Conservation (phyloP, 164 flowering plant genomes). For the Paratinospora sagittata region DNA sequence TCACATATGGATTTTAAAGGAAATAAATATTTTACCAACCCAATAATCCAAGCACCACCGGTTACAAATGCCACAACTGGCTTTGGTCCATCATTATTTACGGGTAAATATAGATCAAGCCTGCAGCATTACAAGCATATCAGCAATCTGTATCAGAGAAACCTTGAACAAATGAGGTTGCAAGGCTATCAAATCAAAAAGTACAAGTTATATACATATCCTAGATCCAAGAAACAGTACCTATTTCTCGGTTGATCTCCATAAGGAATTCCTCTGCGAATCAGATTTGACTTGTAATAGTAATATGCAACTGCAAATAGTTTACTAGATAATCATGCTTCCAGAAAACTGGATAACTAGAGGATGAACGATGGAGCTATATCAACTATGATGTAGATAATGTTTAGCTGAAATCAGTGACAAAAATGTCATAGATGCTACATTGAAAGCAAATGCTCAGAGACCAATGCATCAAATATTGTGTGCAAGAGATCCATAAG, state of each 20-base stretch:
- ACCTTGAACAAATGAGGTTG: background rate
- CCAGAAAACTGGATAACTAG: background rate
- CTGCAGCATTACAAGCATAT: conserved; percentile 35
- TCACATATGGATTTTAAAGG: background rate
- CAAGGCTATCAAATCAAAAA: conserved; percentile 2
- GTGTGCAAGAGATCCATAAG: background rate
- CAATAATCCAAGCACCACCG: conserved; percentile 99
- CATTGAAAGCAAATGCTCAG: background rate
- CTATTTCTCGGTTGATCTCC: conserved; percentile 47
- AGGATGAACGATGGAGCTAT: background rate
- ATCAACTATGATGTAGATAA: background rate
- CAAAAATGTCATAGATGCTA: background rate
- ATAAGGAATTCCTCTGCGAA: conserved; percentile 69
- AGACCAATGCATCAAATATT: background rate
- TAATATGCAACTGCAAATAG: conserved; percentile 68
- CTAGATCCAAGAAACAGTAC: background rate
- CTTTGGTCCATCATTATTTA: conserved; percentile 45
- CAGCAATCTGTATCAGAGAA: conserved; percentile 3
- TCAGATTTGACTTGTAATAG: conserved; percentile 69
- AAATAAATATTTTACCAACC: conserved; percentile 39
- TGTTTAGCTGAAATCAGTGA: conserved; percentile 3
- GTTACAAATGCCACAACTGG: conserved; percentile 96
- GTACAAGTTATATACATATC: background rate
- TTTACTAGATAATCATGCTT: conserved; percentile 9
- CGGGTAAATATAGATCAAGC: conserved; percentile 83